Conservation (phyloP, 2,329 filamentous ascomycete species). For the Coniochaeta sp. region DNA sequence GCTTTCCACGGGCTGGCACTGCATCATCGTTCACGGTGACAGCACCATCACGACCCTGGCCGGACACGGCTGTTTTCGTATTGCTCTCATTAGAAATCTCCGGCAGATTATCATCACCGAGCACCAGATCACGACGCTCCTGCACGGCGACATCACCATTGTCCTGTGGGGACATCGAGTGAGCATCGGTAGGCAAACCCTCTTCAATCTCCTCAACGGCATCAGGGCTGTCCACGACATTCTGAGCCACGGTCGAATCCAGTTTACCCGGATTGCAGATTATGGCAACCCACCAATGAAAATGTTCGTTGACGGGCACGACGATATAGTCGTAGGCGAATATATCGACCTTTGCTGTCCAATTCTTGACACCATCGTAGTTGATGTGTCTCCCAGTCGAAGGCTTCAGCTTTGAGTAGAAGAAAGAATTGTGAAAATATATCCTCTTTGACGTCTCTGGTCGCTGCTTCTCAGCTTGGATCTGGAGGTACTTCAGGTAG, state of each 20-base stretch:
- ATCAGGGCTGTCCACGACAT: neutral
- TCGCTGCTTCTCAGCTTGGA: conserved; percentile 44
- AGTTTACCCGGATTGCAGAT: conserved; percentile 80
- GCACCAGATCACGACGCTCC: neutral
- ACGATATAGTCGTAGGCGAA: conserved; percentile 83
- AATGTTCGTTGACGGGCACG: conserved; percentile 80
- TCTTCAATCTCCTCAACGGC: neutral
- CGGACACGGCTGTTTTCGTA: neutral
- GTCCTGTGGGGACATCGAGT: neutral
- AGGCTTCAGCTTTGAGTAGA: conserved; percentile 71
- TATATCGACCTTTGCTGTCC: conserved; percentile 81
- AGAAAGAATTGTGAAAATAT: conserved; percentile 90
- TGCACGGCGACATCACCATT: neutral
- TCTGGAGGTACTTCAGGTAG: conserved; percentile 69
- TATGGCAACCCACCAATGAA: conserved; percentile 92
- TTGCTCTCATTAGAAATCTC: neutral
- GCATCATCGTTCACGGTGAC: conserved; percentile 2
- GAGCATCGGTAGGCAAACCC: neutral
- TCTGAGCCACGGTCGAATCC: conserved; percentile 19
- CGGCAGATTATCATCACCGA: neutral
- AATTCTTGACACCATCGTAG: conserved; percentile 76
- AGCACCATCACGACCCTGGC: neutral
- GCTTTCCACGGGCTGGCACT: conserved; percentile 5
- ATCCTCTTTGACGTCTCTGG: conserved; percentile 55
- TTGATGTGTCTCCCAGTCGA: conserved; percentile 56